Base-by-base conservation (phyloP, 306 rosid species). In the Mimosa bimucronata region DNA sequence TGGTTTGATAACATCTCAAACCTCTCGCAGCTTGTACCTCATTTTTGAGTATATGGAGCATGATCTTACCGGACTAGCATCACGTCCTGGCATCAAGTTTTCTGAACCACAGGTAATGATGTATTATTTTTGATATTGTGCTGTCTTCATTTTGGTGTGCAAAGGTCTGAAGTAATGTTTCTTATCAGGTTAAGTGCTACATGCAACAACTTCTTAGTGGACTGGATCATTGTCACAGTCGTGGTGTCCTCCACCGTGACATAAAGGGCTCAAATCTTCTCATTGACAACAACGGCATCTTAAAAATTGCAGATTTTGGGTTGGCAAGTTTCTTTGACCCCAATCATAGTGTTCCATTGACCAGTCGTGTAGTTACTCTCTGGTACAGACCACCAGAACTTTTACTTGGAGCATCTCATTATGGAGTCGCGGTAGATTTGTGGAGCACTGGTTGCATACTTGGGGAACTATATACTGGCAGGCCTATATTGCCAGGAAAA, bases 301-400 rank as follows among this genome's bases (percentile, higher is more conserved):
- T 95, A 86, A 95, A 95, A 87, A 95, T 95, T 73, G 99, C 98
- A 0, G 99, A 95, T 88, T 93, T 95, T 86, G 99, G 99, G 69
- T 85, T 95, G 90, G 99, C 99, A 18, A 93, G 90, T 80, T 87
- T 80, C 80, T 95, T 83, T 77, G 94, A 95, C 28, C 90, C 98
- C 50, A 82, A 75, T 79, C 90, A 86, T 45, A 88, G 84, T 66
- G 86, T 85, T 83, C 91, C 93, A 38, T 78, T 91, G 84, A 95
- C 99, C 37, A 95, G 97, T 66, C 99, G 99, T 37, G 99, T 95
- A 15, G 97, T 95, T 70, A 95, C 99, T 71, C 86, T 95, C 53
- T 95, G 99, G 99, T 95, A 95, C 80, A 88, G 99, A 82, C 99
- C 99, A 15, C 99, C 99, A 7, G 99, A 95, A 74, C 99, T 95